A percentile compares a stretch with the other conserved stretches of the same genome.
Conservation (phyloP, 441 rosid genomes). For the Mallotus repandus region DNA sequence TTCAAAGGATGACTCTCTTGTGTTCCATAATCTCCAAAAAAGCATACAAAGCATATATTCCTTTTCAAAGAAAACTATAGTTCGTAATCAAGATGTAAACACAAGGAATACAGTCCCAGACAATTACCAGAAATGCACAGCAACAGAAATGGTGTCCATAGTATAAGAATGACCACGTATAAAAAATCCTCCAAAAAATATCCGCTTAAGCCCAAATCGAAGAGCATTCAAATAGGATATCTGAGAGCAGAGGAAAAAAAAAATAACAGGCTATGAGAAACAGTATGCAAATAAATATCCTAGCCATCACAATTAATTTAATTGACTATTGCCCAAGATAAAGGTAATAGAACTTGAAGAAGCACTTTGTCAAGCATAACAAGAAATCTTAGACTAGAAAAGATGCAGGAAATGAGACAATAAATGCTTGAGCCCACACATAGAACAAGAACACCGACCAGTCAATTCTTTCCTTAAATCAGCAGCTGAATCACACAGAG, state of each 20-base stretch:
- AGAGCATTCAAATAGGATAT: constrained; percentile 90
- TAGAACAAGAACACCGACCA: background rate
- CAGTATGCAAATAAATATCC: background rate
- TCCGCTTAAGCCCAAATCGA: constrained; percentile 78
- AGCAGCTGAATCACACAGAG: background rate
- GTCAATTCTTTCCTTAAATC: background rate
- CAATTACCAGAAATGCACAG: constrained; percentile 85
- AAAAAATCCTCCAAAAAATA: constrained; percentile 91
- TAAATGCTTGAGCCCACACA: background rate
- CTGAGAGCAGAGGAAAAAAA: constrained; percentile 31
- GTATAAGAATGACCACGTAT: constrained; percentile 88
- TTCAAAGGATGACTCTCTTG: background rate
- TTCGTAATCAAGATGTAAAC: background rate
- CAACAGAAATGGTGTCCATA: constrained; percentile 95
- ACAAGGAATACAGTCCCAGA: background rate
- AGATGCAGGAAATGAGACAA: background rate
- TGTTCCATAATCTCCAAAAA: background rate
- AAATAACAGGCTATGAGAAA: background rate
- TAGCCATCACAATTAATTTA: background rate
- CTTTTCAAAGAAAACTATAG: background rate
- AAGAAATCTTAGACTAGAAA: background rate
- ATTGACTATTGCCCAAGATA: background rate
- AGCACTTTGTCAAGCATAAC: background rate
- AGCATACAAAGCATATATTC: background rate
- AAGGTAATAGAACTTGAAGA: background rate